Conservation (phyloP, 371 early-diverging fungal genomes). For the Actinomortierella wolfii region DNA sequence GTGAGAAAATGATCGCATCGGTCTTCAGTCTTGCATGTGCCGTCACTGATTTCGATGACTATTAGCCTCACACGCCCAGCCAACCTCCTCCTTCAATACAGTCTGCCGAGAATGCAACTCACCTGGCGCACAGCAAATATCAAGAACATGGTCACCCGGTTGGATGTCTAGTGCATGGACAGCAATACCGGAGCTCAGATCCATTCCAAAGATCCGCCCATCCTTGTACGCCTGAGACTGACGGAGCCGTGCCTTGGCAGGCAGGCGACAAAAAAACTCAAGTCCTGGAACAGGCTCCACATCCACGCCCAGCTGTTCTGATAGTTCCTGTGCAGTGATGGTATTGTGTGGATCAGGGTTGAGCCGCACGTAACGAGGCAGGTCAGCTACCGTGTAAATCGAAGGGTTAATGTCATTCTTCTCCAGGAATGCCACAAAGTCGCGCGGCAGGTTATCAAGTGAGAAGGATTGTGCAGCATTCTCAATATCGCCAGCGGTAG, state of each 20-base stretch:
- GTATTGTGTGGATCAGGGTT: conserved; percentile 52
- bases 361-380: conserved; percentile 77
- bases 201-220: conserved; percentile 77
- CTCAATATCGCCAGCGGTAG: neutral
- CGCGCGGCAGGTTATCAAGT: conserved; percentile 53
- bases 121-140: conserved; percentile 79
- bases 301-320: conserved; percentile 46
- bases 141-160: conserved; percentile 76
- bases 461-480: conserved; percentile 36
- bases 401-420: conserved; percentile 69
- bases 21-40: too few species aligned
- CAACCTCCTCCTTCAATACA: too few species aligned
- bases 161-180: conserved; percentile 64
- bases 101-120: neutral
- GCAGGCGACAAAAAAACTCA: conserved; percentile 31
- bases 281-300: conserved; percentile 41
- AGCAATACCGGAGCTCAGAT: conserved; percentile 82
- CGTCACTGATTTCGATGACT: too few species aligned
- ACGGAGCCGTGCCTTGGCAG: conserved; percentile 22
- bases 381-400: conserved; percentile 60
- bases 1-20: neutral
- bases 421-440: conserved; percentile 62
- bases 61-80: too few species aligned
- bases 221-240: conserved; percentile 42
- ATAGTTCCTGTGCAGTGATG: conserved; percentile 51